Conservation (phyloP, 441 rosid genomes). For the Macaranga tanarius region DNA sequence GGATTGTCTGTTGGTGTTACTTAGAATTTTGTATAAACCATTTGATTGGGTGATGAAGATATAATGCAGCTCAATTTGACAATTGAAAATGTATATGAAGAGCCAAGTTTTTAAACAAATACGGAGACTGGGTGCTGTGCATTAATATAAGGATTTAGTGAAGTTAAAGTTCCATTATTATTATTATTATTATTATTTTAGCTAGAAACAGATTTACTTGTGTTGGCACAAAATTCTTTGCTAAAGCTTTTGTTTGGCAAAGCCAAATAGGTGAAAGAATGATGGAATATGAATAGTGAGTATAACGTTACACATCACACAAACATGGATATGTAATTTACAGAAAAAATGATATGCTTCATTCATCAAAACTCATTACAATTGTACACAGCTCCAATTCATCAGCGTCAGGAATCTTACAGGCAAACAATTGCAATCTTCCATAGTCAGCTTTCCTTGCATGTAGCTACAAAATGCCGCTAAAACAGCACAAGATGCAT, state of each 20-base stretch:
- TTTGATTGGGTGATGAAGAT: slow-evolving; percentile 11
- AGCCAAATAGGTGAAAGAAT: too few relatives aligned
- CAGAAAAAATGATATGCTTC: not conserved
- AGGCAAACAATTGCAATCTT: not conserved
- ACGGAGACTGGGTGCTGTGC: slow-evolving; percentile 1
- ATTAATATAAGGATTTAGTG: slow-evolving; percentile 6
- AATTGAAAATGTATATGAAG: slow-evolving; percentile 20
- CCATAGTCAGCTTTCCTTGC: not conserved
- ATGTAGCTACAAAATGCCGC: not conserved
- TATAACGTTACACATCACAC: not conserved
- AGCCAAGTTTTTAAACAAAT: not conserved
- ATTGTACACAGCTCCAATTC: not conserved
- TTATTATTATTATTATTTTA: too few relatives aligned
- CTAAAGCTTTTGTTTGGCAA: too few relatives aligned
- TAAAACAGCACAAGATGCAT: not conserved
- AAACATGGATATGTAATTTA: not conserved
- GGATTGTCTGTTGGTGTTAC: not conserved
- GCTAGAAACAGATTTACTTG: too few relatives aligned
- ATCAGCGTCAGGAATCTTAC: slow-evolving; percentile 4
- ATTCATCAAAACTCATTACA: not conserved
- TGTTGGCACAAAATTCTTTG: too few relatives aligned
- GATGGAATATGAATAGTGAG: too few relatives aligned
- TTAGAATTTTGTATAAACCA: slow-evolving; percentile 11
- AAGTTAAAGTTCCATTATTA: not conserved
- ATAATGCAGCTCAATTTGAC: not conserved